These are phyloP conservation scores for Corinectria fuckeliana DNA, from an alignment of 2,329 filamentous ascomycete genomes.

Conservation along the genomic window DNA sequence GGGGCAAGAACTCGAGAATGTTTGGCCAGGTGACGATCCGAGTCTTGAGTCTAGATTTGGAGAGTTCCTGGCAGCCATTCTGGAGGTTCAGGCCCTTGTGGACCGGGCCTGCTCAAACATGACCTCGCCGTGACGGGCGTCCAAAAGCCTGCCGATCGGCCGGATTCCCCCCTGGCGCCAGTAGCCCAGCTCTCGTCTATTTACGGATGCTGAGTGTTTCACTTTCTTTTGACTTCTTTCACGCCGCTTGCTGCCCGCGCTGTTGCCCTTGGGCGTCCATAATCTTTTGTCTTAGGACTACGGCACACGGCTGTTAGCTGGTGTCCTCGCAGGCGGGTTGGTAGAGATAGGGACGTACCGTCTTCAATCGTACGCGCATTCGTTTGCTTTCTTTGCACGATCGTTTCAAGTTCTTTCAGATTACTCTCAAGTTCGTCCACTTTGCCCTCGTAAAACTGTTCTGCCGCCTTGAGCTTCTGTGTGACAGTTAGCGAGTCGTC, in stretches of 20 bases:
- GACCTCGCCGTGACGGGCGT: conserved; percentile 12
- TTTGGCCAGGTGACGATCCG: conserved; percentile 42
- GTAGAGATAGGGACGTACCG: conserved; percentile 56
- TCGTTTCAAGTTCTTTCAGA: conserved; percentile 62
- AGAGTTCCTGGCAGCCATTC: conserved; percentile 41
- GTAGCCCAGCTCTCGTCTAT: conserved; percentile 10
- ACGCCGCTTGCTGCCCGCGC: conserved; percentile 31
- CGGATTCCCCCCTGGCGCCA: background rate
- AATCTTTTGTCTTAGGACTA: conserved; percentile 53
- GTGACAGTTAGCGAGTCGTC: conserved; percentile 11
- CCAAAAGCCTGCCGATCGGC: conserved; percentile 13
- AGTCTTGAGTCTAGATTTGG: conserved; percentile 38
- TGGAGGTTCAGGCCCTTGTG: conserved; percentile 42
- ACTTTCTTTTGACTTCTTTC: conserved; percentile 6
- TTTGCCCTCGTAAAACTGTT: conserved; percentile 64
- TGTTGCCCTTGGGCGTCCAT: conserved; percentile 46
- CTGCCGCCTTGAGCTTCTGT: conserved; percentile 60
- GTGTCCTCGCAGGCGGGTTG: conserved; percentile 44
- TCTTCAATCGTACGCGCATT: conserved; percentile 90
- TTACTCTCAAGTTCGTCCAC: conserved; percentile 59
- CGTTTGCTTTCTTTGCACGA: conserved; percentile 75
- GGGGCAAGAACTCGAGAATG: conserved; percentile 38
- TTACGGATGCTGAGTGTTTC: background rate
- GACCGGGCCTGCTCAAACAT: conserved; percentile 19
- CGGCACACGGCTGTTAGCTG: conserved; percentile 36